Evolutionary conservation across 345 rosid genomes (phyloP).

Genomic region (Camelina hispida): DNA sequence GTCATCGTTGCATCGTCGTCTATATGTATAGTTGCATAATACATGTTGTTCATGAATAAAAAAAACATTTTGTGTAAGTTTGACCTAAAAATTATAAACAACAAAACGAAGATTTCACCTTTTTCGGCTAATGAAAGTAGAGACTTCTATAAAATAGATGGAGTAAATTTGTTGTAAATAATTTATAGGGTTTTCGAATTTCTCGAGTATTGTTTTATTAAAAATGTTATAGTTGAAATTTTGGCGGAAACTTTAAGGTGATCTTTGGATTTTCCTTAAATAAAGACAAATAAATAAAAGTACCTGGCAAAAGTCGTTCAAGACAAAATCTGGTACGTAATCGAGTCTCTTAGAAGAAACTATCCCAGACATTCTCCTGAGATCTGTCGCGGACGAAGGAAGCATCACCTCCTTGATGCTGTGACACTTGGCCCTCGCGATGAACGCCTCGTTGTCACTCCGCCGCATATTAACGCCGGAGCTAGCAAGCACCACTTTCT

Average conservation of each 20-base stretch:
- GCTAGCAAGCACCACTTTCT: constrained; percentile 84
- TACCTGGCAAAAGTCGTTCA: constrained; percentile 67
- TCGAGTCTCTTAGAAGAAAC: constrained; percentile 44
- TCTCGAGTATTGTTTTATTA: not conserved
- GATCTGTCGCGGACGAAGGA: constrained; percentile 57
- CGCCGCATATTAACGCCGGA: constrained; percentile 67
- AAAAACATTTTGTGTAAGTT: not conserved
- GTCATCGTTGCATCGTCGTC: too few species aligned
- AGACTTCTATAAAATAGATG: not conserved
- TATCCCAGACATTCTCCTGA: constrained; percentile 56
- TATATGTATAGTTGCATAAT: not conserved
- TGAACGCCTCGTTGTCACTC: constrained; percentile 55
- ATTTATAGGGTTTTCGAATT: not conserved
- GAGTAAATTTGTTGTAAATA: not conserved
- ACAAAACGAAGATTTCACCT: too few species aligned
- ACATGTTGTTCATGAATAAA: not conserved
- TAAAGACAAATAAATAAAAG: constrained; percentile 8
- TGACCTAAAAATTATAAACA: not conserved
- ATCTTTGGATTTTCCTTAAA: not conserved
- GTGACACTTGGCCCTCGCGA: constrained; percentile 51
- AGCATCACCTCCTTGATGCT: constrained; percentile 61
- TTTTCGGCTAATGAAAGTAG: not conserved
- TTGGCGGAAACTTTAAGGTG: not conserved
- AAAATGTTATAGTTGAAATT: not conserved
- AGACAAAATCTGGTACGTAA: constrained; percentile 61